Percentiles rank a stretch among this genome's conserved stretches.
Evolutionary conservation across 768 basidiomycete genomes (phyloP).

Genomic region (Pleurotus sapidus): DNA sequence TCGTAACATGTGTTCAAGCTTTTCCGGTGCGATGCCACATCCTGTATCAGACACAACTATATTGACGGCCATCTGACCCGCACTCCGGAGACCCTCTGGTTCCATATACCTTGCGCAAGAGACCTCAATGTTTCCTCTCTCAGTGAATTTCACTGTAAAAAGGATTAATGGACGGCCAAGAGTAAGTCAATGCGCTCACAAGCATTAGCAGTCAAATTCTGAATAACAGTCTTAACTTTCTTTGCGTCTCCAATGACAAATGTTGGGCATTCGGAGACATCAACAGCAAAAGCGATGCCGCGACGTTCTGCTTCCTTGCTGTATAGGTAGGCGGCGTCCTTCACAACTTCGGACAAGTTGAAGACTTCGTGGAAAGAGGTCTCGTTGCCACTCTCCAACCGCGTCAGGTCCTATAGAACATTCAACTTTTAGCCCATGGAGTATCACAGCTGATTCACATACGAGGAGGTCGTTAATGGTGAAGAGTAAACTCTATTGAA

Average conservation of each 20-base stretch:
- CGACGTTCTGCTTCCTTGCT: constrained; percentile 63
- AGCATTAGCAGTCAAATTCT: constrained; percentile 76
- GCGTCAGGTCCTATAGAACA: constrained; percentile 58
- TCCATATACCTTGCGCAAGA: constrained; percentile 50
- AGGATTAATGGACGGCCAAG: not conserved
- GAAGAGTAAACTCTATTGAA: constrained; percentile 60
- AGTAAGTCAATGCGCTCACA: constrained; percentile 32
- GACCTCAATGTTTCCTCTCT: constrained; percentile 56
- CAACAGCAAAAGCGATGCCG: constrained; percentile 55
- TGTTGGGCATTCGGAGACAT: constrained; percentile 51
- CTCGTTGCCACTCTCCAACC: constrained; percentile 72
- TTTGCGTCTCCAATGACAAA: constrained; percentile 67
- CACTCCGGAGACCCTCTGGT: constrained; percentile 44
- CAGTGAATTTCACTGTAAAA: constrained; percentile 67
- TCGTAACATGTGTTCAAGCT: constrained; percentile 74
- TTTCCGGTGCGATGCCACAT: constrained; percentile 61
- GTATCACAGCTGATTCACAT: constrained; percentile 4
- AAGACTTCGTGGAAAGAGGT: constrained; percentile 78
- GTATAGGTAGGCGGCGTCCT: constrained; percentile 63
- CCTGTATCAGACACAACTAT: constrained; percentile 73
- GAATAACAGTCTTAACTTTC: constrained; percentile 74
- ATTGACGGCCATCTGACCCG: constrained; percentile 56
- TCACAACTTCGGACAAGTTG: constrained; percentile 55
- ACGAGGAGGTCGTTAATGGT: constrained; percentile 82
- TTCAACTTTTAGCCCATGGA: not conserved